Evolutionary conservation across 1,284 basidiomycete genomes (phyloP).

Genomic region (Fistulinella cinereoalba): DNA sequence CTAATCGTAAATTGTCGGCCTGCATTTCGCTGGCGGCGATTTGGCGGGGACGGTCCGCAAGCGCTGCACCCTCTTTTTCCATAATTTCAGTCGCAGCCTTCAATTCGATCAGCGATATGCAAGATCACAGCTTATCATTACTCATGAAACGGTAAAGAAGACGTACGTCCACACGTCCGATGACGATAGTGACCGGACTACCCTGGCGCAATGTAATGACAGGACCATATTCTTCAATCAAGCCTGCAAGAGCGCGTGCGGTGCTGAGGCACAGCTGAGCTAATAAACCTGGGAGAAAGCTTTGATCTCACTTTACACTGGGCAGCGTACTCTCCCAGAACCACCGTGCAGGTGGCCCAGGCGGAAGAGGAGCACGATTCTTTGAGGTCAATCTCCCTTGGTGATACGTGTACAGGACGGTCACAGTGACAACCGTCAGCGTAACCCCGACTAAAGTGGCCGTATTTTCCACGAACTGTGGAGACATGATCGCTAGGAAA

Average conservation of each 20-base stretch:
- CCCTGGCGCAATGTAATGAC: conserved; percentile 31
- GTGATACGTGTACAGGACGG: conserved; percentile 5
- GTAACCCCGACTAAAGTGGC: no score
- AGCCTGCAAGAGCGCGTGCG: conserved; percentile 18
- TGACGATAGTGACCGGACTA: conserved; percentile 24
- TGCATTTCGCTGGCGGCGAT: conserved; percentile 30
- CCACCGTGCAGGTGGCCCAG: conserved; percentile 27
- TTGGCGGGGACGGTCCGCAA: conserved; percentile 33
- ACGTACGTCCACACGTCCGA: conserved; percentile 35
- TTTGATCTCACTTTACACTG: conserved; percentile 15
- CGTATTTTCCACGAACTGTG: no score
- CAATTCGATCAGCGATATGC: background rate
- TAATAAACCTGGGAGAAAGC: background rate
- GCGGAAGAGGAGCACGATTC: conserved; percentile 21
- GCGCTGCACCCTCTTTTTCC: conserved; percentile 34
- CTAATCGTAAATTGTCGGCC: conserved; percentile 21
- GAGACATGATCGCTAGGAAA: no score
- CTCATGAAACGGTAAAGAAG: background rate
- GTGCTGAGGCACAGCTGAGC: conserved; percentile 8
- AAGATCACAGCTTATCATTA: background rate
- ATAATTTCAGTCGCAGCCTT: conserved; percentile 33
- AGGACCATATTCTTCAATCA: conserved; percentile 35
- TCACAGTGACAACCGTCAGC: background rate
- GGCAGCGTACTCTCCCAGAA: conserved; percentile 27
- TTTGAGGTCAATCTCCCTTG: background rate